Conservation (phyloP, 2,329 filamentous ascomycete species). For the Colletotrichum sp. region DNA sequence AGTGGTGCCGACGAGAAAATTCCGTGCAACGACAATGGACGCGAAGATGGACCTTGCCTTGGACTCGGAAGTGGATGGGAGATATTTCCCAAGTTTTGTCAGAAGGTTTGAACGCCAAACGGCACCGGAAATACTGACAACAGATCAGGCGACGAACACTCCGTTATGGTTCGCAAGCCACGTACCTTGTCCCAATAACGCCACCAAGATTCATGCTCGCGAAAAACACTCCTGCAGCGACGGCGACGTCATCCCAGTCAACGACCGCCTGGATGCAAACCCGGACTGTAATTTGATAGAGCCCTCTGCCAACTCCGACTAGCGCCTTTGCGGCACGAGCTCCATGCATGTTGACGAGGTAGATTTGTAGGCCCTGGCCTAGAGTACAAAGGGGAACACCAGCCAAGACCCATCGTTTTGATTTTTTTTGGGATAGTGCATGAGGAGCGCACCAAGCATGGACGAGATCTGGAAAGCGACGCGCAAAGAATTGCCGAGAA, state of each 20-base stretch:
- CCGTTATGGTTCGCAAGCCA: background rate
- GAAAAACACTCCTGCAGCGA: background rate
- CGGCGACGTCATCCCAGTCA: background rate
- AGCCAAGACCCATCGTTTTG: background rate
- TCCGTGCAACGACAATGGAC: background rate
- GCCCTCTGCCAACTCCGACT: background rate
- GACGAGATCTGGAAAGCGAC: background rate
- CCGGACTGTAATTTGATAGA: background rate
- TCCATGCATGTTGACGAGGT: background rate
- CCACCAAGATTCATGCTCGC: background rate
- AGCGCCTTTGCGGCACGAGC: background rate
- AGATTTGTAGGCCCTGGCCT: background rate
- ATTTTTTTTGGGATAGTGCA: background rate
- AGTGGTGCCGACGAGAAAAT: background rate
- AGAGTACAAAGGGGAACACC: background rate
- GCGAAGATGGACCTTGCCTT: background rate
- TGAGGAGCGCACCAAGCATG: background rate
- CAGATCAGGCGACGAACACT: background rate
- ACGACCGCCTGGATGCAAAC: background rate
- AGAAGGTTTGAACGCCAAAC: background rate
- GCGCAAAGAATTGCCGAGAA: background rate
- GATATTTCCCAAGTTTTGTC: background rate
- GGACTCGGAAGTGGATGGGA: background rate
- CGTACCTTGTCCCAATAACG: background rate
- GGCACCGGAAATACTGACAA: background rate